Base-by-base conservation (phyloP, 257 asterid species). In the Solanum chiquidenum region DNA sequence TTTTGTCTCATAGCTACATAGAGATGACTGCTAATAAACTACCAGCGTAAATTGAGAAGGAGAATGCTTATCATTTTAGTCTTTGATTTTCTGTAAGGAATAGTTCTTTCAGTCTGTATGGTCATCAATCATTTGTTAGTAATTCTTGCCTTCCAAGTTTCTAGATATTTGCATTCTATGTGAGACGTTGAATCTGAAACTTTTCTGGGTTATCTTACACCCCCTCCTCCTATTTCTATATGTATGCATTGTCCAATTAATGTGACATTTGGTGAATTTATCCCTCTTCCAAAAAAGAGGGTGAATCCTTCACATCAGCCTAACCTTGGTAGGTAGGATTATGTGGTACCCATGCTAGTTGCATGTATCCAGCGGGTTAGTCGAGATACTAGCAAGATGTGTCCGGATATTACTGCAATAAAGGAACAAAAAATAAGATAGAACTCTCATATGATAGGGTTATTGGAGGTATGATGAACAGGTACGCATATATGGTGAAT, bases 11-110 rank as follows among this genome's bases (percentile, higher is more conserved):
- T 40, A 76, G 75, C 12, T 60, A 20, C 4, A 25, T 42, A 80
- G 20, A 86, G 66, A 16, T 90, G 91, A 86, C 80, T 18, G 86
- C 87, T 23, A 86, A 52, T 1, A 68, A 35, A 6, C 29, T 85
- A 74, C 89, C 90, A 7, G 34, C 89, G 4, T 74, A 73, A 35
- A 16, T 85, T 29, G 71, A 72, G 4, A 84, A 29, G 86, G 83
- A 91, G 64, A 68, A 83, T 90, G 66, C 33, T n/a, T 62, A 72
- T 55, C 16, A 5, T 12, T 58, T 1, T 37, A 27, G n/a, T 66
- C 34, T 8, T 37, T 55, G 83, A 3, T 49, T 80, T 23, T 83
- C 37, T 68, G 16, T 37, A 60, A 64, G 42, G 29, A 66, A 42
- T 5, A 16, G 9, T 5, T 5, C 16, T 42, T 38, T 52, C 2